A percentile compares a stretch with the other conserved stretches of the same genome.
These are phyloP conservation scores for Sicyos baderoa DNA, from an alignment of 306 rosid genomes.

Conservation along the genomic window DNA sequence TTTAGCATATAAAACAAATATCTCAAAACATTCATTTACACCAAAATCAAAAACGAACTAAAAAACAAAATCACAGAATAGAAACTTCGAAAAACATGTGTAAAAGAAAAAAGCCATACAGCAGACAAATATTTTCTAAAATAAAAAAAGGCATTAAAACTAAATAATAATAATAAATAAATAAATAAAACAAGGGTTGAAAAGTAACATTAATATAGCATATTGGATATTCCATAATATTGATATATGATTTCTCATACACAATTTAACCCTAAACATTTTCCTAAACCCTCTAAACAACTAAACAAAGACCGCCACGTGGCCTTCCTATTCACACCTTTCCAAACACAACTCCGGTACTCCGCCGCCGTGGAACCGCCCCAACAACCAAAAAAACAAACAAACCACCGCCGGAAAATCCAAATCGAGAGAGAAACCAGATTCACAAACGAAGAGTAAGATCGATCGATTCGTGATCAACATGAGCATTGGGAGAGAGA, in stretches of 20 bases:
- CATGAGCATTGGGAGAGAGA: conserved; percentile 17
- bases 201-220: background rate
- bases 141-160: background rate
- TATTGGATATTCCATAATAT: background rate
- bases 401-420: background rate
- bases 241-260: conserved; percentile 17
- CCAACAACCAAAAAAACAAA: background rate
- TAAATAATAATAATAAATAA: background rate
- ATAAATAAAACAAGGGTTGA: too few relatives aligned
- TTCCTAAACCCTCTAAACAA: background rate
- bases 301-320: conserved; percentile 11
- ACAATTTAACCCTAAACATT: conserved; percentile 1
- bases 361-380: conserved; percentile 4
- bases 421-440: background rate
- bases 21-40: background rate
- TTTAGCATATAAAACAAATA: background rate
- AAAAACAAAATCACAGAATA: background rate
- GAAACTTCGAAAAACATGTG: background rate
- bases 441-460: conserved; percentile 49
- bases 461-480: conserved; percentile 33
- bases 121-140: background rate
- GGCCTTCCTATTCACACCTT: conserved; percentile 1
- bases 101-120: background rate
- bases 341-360: background rate
- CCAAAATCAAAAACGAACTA: background rate